Percentiles rank a stretch among this genome's conserved stretches.
Evolutionary conservation across 108 stramenopile species (phyloP).

Genomic region (Pseudonitzschia pungens): DNA sequence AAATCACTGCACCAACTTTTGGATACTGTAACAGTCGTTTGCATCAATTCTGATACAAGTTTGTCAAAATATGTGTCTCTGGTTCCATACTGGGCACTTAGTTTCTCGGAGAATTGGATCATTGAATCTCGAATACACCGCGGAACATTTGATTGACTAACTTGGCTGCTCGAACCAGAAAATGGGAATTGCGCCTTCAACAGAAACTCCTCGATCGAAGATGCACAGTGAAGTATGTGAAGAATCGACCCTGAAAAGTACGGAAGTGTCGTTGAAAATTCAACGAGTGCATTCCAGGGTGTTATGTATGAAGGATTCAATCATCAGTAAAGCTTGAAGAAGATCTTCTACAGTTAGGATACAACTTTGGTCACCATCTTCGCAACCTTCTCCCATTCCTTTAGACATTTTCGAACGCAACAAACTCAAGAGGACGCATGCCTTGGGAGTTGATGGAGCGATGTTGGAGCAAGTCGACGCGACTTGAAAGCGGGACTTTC

Average conservation of each 20-base stretch:
- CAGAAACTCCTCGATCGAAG: conserved; percentile 20
- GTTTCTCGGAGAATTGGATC: conserved; percentile 6
- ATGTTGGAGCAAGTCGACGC: neutral
- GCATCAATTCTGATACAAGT: conserved; percentile 1
- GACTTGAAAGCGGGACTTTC: neutral
- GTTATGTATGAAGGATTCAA: conserved; percentile 26
- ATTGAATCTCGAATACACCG: conserved; percentile 6
- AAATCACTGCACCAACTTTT: conserved; percentile 8
- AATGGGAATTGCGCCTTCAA: conserved; percentile 1
- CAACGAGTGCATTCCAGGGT: conserved; percentile 21
- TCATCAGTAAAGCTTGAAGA: conserved; percentile 28
- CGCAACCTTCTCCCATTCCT: neutral
- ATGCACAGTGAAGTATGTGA: conserved; percentile 9
- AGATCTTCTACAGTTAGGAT: neutral
- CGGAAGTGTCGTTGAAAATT: neutral
- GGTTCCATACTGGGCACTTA: neutral
- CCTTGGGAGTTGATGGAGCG: conserved; percentile 8
- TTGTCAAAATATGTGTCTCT: neutral
- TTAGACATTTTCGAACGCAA: neutral
- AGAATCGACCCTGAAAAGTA: neutral
- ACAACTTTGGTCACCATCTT: neutral
- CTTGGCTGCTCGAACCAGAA: neutral
- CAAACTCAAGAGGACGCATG: neutral
- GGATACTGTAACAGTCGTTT: neutral
- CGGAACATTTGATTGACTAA: neutral